A percentile compares a stretch with the other conserved stretches of the same genome.
phyloP scores from a whole-genome alignment of 1,284 basidiomycete genomes.

The Boletus semigastroideus region DNA sequence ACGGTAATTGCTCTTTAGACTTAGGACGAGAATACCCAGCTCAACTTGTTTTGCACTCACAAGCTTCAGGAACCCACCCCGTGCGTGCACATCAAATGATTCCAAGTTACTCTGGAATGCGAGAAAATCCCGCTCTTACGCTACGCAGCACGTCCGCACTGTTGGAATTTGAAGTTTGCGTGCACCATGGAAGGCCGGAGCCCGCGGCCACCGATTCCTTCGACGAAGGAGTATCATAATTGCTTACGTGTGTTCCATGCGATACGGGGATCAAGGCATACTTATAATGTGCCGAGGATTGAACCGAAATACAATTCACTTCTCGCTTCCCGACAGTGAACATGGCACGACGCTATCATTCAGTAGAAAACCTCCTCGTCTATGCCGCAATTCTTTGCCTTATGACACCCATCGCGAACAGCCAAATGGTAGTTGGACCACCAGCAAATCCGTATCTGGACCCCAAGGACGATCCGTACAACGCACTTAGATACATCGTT shows the following conservation, averaged over 20 bases:
- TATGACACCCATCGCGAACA: neutral
- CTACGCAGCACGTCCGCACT: too few species aligned
- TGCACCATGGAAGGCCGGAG: too few species aligned
- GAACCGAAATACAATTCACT: neutral
- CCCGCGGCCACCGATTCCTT: neutral
- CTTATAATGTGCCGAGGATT: neutral
- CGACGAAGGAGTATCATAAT: neutral
- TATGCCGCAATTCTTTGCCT: neutral
- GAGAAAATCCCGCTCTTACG: too few species aligned
- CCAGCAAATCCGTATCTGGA: slow-evolving; percentile 44
- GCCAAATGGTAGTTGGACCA: slow-evolving; percentile 6
- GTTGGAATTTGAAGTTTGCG: too few species aligned
- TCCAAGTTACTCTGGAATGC: too few species aligned
- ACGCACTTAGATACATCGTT: neutral
- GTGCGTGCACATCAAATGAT: too few species aligned
- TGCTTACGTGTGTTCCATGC: neutral
- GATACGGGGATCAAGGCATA: neutral
- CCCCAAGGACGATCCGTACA: slow-evolving; percentile 45
- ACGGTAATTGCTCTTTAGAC: too few species aligned
- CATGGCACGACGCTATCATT: slow-evolving; percentile 2
- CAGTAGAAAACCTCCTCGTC: neutral
- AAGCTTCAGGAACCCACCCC: too few species aligned
- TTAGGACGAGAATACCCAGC: too few species aligned
- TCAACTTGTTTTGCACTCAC: too few species aligned
- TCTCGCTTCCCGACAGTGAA: neutral